Evolutionary conservation across 2,329 filamentous ascomycete species (phyloP).

Genomic region (Thielaviopsis ethacetica): DNA sequence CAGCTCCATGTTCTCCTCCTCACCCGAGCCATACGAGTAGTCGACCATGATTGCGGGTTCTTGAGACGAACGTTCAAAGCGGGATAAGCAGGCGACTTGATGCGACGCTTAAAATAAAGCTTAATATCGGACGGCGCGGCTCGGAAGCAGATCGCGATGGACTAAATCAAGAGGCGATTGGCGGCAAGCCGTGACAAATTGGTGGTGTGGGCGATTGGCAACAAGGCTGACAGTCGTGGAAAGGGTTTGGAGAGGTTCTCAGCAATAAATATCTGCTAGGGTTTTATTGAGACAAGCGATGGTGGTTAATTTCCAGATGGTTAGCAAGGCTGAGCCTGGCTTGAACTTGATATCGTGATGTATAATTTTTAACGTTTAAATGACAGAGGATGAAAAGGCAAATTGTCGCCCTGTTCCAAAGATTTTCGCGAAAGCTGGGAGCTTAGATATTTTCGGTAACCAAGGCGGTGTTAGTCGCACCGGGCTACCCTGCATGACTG

Average conservation of each 20-base stretch:
- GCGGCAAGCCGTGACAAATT: not conserved
- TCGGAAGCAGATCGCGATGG: not conserved
- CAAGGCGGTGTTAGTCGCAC: too few species aligned
- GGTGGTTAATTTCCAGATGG: not conserved
- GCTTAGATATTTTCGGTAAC: too few species aligned
- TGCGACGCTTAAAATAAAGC: not conserved
- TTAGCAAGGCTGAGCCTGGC: not conserved
- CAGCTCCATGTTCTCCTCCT: slow-evolving; percentile 71
- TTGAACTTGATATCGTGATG: not conserved
- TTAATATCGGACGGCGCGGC: not conserved
- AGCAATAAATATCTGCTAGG: not conserved
- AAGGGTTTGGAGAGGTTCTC: not conserved
- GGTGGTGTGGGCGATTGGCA: not conserved
- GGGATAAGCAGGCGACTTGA: not conserved
- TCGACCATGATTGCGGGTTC: slow-evolving; percentile 6
- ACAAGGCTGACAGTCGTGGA: not conserved
- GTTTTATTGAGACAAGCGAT: not conserved
- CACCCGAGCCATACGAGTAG: slow-evolving; percentile 18
- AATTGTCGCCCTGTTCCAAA: not conserved
- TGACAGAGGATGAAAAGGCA: not conserved
- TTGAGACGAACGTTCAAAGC: not conserved
- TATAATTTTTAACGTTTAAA: not conserved
- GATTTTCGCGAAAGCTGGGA: not conserved
- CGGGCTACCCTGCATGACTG: not conserved
- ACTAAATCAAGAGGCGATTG: not conserved